phyloP scores from a whole-genome alignment of 345 rosid species.

The Noccaea bulbosa region DNA sequence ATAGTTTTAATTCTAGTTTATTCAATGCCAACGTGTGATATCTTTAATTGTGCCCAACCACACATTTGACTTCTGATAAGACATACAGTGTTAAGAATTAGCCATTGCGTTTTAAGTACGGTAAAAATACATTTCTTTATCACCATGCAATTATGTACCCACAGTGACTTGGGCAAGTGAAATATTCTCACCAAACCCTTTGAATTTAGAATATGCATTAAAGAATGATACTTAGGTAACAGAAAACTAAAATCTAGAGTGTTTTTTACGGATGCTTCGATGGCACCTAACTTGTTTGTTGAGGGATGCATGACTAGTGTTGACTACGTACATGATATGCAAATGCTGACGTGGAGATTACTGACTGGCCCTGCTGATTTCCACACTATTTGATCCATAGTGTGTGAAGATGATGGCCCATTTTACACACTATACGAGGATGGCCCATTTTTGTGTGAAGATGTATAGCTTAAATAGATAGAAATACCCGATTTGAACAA shows the following conservation, averaged over 20 bases:
- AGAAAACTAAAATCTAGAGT: constrained; percentile 7
- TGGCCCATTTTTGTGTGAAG: neutral
- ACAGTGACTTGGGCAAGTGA: neutral
- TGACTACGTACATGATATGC: neutral
- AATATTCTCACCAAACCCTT: constrained; percentile 30
- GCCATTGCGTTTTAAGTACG: neutral
- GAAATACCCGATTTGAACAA: neutral
- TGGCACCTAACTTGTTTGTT: constrained; percentile 27
- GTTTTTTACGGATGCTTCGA: constrained; percentile 15
- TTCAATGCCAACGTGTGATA: constrained; percentile 19
- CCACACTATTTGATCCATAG: constrained; percentile 5
- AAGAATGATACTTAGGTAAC: constrained; percentile 19
- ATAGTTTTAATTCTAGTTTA: no score
- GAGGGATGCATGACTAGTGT: constrained; percentile 19
- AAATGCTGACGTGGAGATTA: constrained; percentile 3
- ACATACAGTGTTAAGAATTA: neutral
- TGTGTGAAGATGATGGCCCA: no score
- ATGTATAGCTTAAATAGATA: neutral
- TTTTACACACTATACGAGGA: neutral
- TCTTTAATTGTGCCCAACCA: constrained; percentile 28
- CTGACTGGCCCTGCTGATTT: neutral
- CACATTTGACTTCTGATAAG: constrained; percentile 24
- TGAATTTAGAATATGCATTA: constrained; percentile 1
- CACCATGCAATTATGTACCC: constrained; percentile 12
- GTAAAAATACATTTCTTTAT: neutral